A percentile compares a stretch with the other conserved stretches of the same genome.
phyloP scores from a whole-genome alignment of 768 basidiomycete genomes.

The Amanita molliuscula region DNA sequence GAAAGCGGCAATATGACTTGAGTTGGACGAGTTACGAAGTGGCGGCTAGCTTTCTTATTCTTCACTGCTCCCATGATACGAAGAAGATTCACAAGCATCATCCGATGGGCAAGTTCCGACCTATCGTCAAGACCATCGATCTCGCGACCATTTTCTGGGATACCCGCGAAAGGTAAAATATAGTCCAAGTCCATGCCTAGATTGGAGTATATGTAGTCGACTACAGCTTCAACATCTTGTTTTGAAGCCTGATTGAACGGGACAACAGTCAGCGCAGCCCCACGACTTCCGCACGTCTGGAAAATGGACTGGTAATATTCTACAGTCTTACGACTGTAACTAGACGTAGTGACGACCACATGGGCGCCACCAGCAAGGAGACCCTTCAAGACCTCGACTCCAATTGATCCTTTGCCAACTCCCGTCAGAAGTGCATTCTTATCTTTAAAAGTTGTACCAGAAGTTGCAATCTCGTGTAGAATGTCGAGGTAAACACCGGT shows the following conservation, averaged over 20 bases:
- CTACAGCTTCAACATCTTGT: slow-evolving; percentile 95
- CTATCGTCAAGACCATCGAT: slow-evolving; percentile 96
- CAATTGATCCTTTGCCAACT: slow-evolving; percentile 96
- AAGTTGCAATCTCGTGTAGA: slow-evolving; percentile 95
- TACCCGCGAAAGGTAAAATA: slow-evolving; percentile 95
- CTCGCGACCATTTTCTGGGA: slow-evolving; percentile 97
- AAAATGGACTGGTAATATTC: slow-evolving; percentile 98
- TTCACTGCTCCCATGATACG: slow-evolving; percentile 97
- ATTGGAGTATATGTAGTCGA: slow-evolving; percentile 96
- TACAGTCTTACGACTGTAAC: slow-evolving; percentile 90
- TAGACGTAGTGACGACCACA: slow-evolving; percentile 95
- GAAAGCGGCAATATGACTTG: slow-evolving; percentile 97
- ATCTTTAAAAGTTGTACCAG: slow-evolving; percentile 97
- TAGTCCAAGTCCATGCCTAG: slow-evolving; percentile 97
- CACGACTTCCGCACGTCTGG: slow-evolving; percentile 90
- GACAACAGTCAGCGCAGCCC: slow-evolving; percentile 94
- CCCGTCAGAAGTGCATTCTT: slow-evolving; percentile 98
- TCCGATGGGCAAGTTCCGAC: slow-evolving; percentile 95
- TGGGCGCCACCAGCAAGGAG: slow-evolving; percentile 93
- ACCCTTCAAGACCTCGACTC: slow-evolving; percentile 95
- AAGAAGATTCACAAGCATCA: slow-evolving; percentile 96
- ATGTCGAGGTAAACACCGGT: slow-evolving; percentile 95
- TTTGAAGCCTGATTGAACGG: slow-evolving; percentile 99
- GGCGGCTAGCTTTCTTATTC: slow-evolving; percentile 92
- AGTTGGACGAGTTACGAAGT: slow-evolving; percentile 95